These are phyloP conservation scores for Moricandia moricandioides DNA, from an alignment of 345 rosid species.

Conservation along the genomic window DNA sequence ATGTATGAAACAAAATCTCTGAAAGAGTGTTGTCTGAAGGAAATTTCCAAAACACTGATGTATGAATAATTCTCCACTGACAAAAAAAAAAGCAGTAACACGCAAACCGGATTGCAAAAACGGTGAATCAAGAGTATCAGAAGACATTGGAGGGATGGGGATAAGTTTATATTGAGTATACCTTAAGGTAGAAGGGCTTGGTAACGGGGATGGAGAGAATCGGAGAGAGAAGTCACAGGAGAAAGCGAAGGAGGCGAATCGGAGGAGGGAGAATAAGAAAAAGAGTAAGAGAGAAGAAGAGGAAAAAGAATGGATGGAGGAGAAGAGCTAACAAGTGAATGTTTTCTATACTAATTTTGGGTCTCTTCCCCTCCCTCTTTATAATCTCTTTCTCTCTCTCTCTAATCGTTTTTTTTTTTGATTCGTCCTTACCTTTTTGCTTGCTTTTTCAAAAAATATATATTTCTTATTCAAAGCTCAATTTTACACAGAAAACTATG, in stretches of 20 bases:
- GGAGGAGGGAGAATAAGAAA: conserved; percentile 7
- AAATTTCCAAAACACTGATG: neutral
- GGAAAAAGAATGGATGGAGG: conserved; percentile 38
- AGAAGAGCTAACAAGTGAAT: conserved; percentile 29
- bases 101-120: neutral
- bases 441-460: too few species aligned
- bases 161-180: too few species aligned
- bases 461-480: neutral
- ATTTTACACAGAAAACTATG: neutral
- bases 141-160: neutral
- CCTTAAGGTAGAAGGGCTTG: conserved; percentile 11
- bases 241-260: neutral
- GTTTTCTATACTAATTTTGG: conserved; percentile 30
- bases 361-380: conserved; percentile 11
- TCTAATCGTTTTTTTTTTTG: conserved; percentile 11
- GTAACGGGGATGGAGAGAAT: conserved; percentile 1
- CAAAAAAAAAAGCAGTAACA: neutral
- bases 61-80: neutral
- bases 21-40: neutral
- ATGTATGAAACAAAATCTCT: neutral
- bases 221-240: conserved; percentile 3
- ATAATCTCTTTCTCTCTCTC: neutral
- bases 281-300: conserved; percentile 16
- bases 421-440: conserved; percentile 17
- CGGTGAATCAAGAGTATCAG: neutral